A percentile compares a stretch with the other conserved stretches of the same genome.
phyloP scores from a whole-genome alignment of 768 basidiomycete genomes.

The Baorangia bicolor region DNA sequence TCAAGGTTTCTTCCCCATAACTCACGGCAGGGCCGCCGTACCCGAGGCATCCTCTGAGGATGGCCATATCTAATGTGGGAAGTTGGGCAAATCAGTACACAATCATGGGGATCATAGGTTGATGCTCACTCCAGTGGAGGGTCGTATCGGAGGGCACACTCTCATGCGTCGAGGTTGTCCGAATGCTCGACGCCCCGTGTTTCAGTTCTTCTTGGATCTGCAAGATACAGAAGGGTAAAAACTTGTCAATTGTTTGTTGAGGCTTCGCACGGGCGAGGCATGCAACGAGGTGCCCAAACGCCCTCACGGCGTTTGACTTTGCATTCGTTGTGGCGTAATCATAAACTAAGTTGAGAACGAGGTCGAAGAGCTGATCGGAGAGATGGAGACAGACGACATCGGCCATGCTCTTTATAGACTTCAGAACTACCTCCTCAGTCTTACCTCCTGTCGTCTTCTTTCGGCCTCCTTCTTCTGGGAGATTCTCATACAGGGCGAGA shows the following conservation, averaged over 20 bases:
- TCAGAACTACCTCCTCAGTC: slow-evolving; percentile 69
- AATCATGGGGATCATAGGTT: not conserved
- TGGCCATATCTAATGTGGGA: slow-evolving; percentile 60
- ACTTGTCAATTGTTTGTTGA: slow-evolving; percentile 71
- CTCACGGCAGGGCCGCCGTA: slow-evolving; percentile 66
- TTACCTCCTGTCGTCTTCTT: slow-evolving; percentile 85
- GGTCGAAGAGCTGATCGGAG: slow-evolving; percentile 68
- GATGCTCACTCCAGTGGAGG: slow-evolving; percentile 82
- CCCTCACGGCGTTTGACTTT: slow-evolving; percentile 87
- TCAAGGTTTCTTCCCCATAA: not conserved
- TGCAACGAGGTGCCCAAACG: slow-evolving; percentile 84
- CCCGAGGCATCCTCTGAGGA: slow-evolving; percentile 79
- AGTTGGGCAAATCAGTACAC: not conserved
- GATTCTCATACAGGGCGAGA: slow-evolving; percentile 82
- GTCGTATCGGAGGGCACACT: slow-evolving; percentile 84
- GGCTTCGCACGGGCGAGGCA: slow-evolving; percentile 81
- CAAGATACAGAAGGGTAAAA: slow-evolving; percentile 71
- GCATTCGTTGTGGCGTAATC: slow-evolving; percentile 89
- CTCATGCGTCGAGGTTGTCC: slow-evolving; percentile 74
- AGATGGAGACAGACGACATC: slow-evolving; percentile 78
- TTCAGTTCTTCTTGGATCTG: slow-evolving; percentile 85
- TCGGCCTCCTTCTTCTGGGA: slow-evolving; percentile 93
- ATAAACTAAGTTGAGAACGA: slow-evolving; percentile 79
- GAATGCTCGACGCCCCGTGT: slow-evolving; percentile 83
- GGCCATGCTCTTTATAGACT: slow-evolving; percentile 74